Base-by-base conservation (phyloP, 202 grass and related monocot genomes). In the Musa balbisiana region DNA sequence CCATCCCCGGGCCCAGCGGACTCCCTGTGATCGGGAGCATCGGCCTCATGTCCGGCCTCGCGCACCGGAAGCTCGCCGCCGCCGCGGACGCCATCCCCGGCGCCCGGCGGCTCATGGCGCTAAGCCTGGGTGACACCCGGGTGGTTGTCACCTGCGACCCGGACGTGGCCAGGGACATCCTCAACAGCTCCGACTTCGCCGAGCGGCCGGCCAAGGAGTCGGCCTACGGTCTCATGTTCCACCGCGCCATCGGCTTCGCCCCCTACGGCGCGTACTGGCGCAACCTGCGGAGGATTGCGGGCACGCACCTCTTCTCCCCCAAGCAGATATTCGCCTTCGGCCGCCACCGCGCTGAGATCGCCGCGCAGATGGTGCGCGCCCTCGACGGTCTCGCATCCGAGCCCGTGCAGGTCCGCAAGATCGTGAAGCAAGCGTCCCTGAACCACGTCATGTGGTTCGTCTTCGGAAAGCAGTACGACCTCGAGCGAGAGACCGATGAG, bases 181-280 rank as follows among this genome's bases (percentile, higher is more conserved):
- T 97, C 26, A 78, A 33, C 27, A 76, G 88, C 84, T 64, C 84
- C 9, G 64, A 75, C 56, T 97, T 97, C 75, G 88, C 85, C 16
- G 89, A 88, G 80, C 90, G 93, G 14, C 93, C 93, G 1, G 49
- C 89, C 52, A 97, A 92, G 84, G 86, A 97, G 87, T 87, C 90
- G 0, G 93, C 93, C 8, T 92, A 92, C 80, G 80, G 88, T 12
- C 90, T 97, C 55, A 13, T 97, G 15, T 97, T 97, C 82, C 75
- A 97, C 86, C 93, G 93, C 71, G 93, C 93, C 78, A 97, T 97
- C 75, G 93, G 93, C 9, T 97, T 97, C 83, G 93, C 93, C 9
- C 93, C 86, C 1, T 80, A 97, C 72, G 82, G 90, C 29, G 15
- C 20, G 0, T 92, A 97, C 84, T 92, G 93, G 90, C 93, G 90